These are phyloP conservation scores for Candida anglica DNA, from an alignment of 805 yeast species.

Conservation along the genomic window DNA sequence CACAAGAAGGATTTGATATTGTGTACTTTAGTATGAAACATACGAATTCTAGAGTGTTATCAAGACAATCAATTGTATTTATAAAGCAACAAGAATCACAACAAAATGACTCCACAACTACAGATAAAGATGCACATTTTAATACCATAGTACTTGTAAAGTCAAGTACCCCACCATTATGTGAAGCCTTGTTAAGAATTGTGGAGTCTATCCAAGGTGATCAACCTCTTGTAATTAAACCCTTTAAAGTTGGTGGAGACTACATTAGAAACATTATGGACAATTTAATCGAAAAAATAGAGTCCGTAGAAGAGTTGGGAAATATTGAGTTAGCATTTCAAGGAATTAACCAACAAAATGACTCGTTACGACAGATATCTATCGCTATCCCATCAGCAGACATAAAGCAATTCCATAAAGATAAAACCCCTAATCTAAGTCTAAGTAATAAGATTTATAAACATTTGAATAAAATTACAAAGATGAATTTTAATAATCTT, in stretches of 20 bases:
- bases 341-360: conserved; percentile 1
- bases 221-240: conserved; percentile 8
- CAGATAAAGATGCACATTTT: conserved; percentile 2
- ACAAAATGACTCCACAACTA: not conserved
- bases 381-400: conserved; percentile 1
- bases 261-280: conserved; percentile 7
- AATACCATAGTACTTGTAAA: conserved; percentile 9
- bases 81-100: conserved; percentile 4
- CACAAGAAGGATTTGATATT: conserved; percentile 4
- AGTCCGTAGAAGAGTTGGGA: conserved; percentile 5
- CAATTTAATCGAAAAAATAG: not conserved
- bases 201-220: conserved; percentile 5
- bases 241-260: conserved; percentile 4
- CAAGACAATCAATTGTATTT: conserved; percentile 10
- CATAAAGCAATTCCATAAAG: conserved; percentile 2
- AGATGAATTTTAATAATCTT: conserved; percentile 17
- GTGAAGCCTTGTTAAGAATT: conserved; percentile 1
- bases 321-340: conserved; percentile 7
- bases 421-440: not conserved
- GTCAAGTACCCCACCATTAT: conserved; percentile 3
- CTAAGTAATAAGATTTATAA: conserved; percentile 8
- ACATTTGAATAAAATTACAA: conserved; percentile 14
- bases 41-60: conserved; percentile 4
- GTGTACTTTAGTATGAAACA: conserved; percentile 5
- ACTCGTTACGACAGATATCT: conserved; percentile 2